A percentile compares a stretch with the other conserved stretches of the same genome.
Conservation (phyloP, 1,284 basidiomycete genomes). For the Cryptococcus sp. region DNA sequence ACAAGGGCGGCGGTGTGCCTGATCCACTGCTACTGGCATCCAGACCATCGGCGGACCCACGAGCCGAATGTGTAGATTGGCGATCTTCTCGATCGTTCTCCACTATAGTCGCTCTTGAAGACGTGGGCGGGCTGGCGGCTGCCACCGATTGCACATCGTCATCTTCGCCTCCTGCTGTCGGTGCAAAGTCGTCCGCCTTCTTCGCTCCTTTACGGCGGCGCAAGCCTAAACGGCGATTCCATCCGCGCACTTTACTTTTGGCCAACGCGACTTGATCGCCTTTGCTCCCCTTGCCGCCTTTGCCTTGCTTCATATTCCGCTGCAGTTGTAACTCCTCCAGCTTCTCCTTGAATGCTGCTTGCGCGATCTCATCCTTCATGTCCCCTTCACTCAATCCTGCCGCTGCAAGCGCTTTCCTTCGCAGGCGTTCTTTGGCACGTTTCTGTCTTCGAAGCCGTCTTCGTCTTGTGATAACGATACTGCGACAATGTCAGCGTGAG, state of each 20-base stretch:
- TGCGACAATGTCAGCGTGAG: conserved; percentile 13
- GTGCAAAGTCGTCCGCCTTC: conserved; percentile 4
- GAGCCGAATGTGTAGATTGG: not conserved
- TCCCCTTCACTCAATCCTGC: conserved; percentile 40
- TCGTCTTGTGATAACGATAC: conserved; percentile 41
- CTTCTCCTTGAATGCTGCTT: conserved; percentile 34
- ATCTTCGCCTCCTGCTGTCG: not conserved
- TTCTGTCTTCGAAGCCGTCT: conserved; percentile 41
- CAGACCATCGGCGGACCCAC: too few species aligned
- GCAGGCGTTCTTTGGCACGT: conserved; percentile 39
- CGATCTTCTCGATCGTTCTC: not conserved
- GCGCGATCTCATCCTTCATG: conserved; percentile 23
- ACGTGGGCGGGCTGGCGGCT: not conserved
- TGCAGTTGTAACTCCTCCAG: conserved; percentile 38
- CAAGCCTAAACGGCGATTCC: conserved; percentile 34
- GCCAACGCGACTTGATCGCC: conserved; percentile 15
- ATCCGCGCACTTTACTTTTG: conserved; percentile 39
- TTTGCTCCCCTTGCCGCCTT: conserved; percentile 19
- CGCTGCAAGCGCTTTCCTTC: conserved; percentile 44
- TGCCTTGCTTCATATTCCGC: conserved; percentile 30
- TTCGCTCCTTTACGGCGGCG: conserved; percentile 11
- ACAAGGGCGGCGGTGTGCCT: too few species aligned
- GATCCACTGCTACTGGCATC: too few species aligned
- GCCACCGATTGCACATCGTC: not conserved
- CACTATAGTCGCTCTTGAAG: not conserved